These are phyloP conservation scores for Xylaria scruposa DNA, from an alignment of 495 filamentous ascomycete genomes.

Conservation along the genomic window DNA sequence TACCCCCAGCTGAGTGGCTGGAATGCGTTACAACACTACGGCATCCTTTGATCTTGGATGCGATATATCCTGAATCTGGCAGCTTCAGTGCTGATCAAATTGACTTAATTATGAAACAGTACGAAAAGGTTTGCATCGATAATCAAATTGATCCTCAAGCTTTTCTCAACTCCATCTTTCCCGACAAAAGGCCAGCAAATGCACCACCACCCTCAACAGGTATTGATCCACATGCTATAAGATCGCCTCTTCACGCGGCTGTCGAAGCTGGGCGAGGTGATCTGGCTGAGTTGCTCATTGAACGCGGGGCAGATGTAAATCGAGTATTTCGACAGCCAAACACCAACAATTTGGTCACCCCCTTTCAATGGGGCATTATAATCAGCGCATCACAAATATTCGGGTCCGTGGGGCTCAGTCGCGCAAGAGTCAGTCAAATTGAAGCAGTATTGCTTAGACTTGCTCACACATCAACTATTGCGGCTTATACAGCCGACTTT, in stretches of 20 bases:
- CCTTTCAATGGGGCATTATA: neutral
- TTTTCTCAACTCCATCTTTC: slow-evolving; percentile 8
- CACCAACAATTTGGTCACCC: neutral
- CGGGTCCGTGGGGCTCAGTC: neutral
- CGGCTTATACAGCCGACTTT: neutral
- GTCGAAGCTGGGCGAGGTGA: neutral
- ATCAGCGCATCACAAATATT: neutral
- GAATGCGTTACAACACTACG: neutral
- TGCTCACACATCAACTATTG: neutral
- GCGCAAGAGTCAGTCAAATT: neutral
- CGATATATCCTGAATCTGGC: neutral
- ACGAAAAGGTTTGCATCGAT: neutral
- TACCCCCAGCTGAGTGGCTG: neutral
- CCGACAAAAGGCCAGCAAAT: neutral
- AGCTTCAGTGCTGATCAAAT: neutral
- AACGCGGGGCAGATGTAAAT: slow-evolving; percentile 5
- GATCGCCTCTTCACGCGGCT: neutral
- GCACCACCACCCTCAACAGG: neutral
- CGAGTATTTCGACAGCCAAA: too few species aligned
- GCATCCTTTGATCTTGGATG: neutral
- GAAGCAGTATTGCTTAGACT: neutral
- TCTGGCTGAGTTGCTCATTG: neutral
- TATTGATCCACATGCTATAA: neutral
- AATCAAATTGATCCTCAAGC: neutral
- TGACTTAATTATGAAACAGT: neutral